Conservation (phyloP, 164 flowering plant genomes). For the Vitis riparia region DNA sequence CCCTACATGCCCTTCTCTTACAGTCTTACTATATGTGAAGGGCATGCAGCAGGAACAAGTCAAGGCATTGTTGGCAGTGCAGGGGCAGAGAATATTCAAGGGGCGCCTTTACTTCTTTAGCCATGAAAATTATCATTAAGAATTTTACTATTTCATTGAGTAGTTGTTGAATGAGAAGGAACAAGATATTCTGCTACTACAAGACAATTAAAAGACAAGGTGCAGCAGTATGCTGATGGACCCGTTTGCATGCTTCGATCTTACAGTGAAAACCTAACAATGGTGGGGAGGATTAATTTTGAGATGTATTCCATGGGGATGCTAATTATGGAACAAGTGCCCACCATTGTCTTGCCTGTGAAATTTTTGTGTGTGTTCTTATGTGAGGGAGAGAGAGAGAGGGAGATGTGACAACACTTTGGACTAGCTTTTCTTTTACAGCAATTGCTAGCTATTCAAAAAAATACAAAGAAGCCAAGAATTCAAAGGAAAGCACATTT, state of each 20-base stretch:
- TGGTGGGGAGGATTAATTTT: too few species aligned
- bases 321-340: too few species aligned
- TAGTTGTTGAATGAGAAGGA: background rate
- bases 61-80: background rate
- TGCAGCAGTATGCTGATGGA: background rate
- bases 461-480: background rate
- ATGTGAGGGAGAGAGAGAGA: background rate
- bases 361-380: too few species aligned
- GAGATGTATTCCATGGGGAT: too few species aligned
- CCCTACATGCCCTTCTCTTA: conserved; percentile 5
- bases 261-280: conserved; percentile 15
- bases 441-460: conserved; percentile 11
- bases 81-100: background rate
- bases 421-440: conserved; percentile 11
- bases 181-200: background rate
- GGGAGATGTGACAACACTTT: background rate
- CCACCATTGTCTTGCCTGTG: too few species aligned
- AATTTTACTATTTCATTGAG: background rate
- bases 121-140: background rate
- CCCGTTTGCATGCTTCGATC: conserved; percentile 9
- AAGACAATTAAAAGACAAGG: conserved; percentile 28
- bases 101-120: background rate
- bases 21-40: background rate
- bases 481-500: conserved; percentile 11
- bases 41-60: background rate